A percentile compares a stretch with the other conserved stretches of the same genome.
These are phyloP conservation scores for Salvia splendens DNA, from an alignment of 257 asterid species.

Conservation along the genomic window DNA sequence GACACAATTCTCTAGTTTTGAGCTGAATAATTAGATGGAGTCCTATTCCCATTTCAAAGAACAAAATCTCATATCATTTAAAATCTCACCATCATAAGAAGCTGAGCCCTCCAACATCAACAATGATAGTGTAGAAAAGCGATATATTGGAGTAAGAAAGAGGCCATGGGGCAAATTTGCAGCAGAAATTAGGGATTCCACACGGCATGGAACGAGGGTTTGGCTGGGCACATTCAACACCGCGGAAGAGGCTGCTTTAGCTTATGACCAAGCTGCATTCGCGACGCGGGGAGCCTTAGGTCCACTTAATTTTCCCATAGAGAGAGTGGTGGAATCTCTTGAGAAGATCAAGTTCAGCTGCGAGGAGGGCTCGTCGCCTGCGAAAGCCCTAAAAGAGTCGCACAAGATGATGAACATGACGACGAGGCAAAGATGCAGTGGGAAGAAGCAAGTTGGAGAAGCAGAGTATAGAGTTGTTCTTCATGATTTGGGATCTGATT, in stretches of 20 bases:
- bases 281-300: conserved; percentile 33
- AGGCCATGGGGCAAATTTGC: conserved; percentile 45
- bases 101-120: background rate
- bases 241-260: conserved; percentile 41
- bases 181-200: conserved; percentile 43
- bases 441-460: background rate
- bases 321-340: conserved; percentile 36
- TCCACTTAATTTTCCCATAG: conserved; percentile 33
- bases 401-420: conserved; percentile 30
- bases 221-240: conserved; percentile 44
- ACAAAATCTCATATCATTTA: conserved; percentile 22
- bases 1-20: too few species aligned
- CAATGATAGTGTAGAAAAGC: background rate
- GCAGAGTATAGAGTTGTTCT: conserved; percentile 32
- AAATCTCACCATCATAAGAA: background rate
- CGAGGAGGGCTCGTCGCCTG: conserved; percentile 39
- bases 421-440: too few species aligned
- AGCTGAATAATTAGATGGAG: conserved; percentile 7
- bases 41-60: background rate
- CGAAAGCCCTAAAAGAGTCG: conserved; percentile 36
- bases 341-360: conserved; percentile 33
- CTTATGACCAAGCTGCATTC: conserved; percentile 45
- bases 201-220: conserved; percentile 39
- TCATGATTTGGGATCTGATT: conserved; percentile 41
- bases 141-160: conserved; percentile 37